These are phyloP conservation scores for Rhodotorula sp. DNA, from an alignment of 1,284 basidiomycete species.

Conservation along the genomic window DNA sequence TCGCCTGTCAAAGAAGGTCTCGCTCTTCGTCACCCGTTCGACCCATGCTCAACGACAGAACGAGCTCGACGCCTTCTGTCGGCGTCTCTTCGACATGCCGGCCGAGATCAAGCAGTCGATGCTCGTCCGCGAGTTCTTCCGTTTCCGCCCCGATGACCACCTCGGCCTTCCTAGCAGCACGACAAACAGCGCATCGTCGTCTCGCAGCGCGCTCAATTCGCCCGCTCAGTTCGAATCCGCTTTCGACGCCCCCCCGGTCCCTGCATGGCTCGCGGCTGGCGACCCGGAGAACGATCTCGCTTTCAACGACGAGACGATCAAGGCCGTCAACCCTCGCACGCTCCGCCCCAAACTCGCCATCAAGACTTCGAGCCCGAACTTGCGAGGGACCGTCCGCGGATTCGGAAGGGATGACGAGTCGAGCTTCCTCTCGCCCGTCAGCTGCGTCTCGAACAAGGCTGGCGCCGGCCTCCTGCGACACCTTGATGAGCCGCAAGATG, in stretches of 20 bases:
- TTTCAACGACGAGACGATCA: conserved; percentile 20
- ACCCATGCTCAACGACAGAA: conserved; percentile 29
- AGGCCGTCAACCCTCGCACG: conserved; percentile 1
- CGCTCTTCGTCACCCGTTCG: conserved; percentile 33
- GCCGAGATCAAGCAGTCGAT: conserved; percentile 21
- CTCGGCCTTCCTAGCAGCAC: neutral
- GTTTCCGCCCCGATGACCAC: conserved; percentile 13
- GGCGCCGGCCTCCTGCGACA: conserved; percentile 7
- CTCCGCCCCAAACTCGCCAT: conserved; percentile 24
- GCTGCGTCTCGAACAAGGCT: neutral
- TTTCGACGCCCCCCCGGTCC: neutral
- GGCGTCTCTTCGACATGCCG: conserved; percentile 36
- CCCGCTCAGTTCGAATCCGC: neutral
- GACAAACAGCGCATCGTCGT: neutral
- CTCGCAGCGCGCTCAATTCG: neutral
- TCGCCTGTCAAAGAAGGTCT: conserved; percentile 32
- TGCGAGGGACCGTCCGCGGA: conserved; percentile 17
- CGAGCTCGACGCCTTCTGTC: conserved; percentile 38
- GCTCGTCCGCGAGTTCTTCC: conserved; percentile 39
- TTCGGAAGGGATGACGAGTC: neutral
- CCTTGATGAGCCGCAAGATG: neutral
- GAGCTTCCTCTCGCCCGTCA: neutral
- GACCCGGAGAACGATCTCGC: conserved; percentile 5
- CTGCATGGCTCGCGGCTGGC: conserved; percentile 8
- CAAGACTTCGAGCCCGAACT: conserved; percentile 38